Evolutionary conservation across 805 yeast species (phyloP).

Genomic region (Yarrowia sp.): DNA sequence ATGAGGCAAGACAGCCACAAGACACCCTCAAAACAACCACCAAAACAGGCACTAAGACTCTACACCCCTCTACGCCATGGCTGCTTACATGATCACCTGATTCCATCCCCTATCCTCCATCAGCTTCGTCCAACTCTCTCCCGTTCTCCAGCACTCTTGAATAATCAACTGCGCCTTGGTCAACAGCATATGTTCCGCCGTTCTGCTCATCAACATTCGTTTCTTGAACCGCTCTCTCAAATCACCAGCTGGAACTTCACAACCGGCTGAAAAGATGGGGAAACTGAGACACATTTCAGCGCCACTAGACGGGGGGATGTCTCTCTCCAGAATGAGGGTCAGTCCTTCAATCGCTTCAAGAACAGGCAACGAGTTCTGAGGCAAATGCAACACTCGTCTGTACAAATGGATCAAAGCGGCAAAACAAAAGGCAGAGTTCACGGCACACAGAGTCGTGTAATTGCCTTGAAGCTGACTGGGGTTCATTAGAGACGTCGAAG

Average conservation of each 20-base stretch:
- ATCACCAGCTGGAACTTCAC: slow-evolving; percentile 57
- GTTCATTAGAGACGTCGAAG: slow-evolving; percentile 43
- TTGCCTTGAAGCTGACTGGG: slow-evolving; percentile 43
- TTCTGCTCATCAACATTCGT: slow-evolving; percentile 44
- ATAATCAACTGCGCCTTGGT: slow-evolving; percentile 33
- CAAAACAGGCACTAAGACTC: too few relatives aligned
- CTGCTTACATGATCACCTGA: slow-evolving; percentile 26
- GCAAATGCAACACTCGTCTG: slow-evolving; percentile 60
- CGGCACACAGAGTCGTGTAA: slow-evolving; percentile 51
- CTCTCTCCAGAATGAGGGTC: slow-evolving; percentile 50
- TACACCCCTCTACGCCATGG: too few relatives aligned
- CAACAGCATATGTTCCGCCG: slow-evolving; percentile 24
- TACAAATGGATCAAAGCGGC: slow-evolving; percentile 64
- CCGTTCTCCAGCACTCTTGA: slow-evolving; percentile 36
- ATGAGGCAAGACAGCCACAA: too few relatives aligned
- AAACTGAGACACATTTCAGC: slow-evolving; percentile 64
- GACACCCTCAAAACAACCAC: too few relatives aligned
- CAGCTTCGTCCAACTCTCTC: slow-evolving; percentile 32
- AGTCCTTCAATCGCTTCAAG: slow-evolving; percentile 58
- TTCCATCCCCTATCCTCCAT: slow-evolving; percentile 38
- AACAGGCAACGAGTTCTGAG: slow-evolving; percentile 56
- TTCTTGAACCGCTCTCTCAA: slow-evolving; percentile 52
- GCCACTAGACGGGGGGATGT: slow-evolving; percentile 57
- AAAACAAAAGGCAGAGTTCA: slow-evolving; percentile 60
- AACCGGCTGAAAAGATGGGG: slow-evolving; percentile 64